Evolutionary conservation across 2,329 filamentous ascomycete genomes (phyloP).

Genomic region (Ophiostoma ips): DNA sequence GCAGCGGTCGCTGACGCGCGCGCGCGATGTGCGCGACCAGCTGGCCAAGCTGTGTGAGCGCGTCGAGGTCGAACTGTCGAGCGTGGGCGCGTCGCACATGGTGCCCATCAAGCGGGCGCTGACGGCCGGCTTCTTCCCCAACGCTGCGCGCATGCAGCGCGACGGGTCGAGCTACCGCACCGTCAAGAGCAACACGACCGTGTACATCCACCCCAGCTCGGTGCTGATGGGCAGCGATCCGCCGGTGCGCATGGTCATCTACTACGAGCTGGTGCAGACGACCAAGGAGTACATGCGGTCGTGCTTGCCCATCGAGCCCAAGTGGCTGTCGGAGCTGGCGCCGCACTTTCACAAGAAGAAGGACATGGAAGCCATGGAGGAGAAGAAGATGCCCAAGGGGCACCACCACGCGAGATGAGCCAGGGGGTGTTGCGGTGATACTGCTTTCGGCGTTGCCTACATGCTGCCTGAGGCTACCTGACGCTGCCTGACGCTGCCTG

Average conservation of each 20-base stretch:
- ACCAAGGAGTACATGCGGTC: constrained; percentile 88
- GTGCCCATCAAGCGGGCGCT: constrained; percentile 75
- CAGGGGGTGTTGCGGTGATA: too few species aligned
- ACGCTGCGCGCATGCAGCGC: constrained; percentile 70
- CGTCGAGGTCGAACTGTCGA: constrained; percentile 66
- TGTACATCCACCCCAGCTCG: constrained; percentile 81
- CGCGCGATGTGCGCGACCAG: constrained; percentile 84
- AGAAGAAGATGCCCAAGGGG: constrained; percentile 45
- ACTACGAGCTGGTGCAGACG: constrained; percentile 69
- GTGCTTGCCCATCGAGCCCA: constrained; percentile 69
- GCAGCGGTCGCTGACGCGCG: constrained; percentile 75
- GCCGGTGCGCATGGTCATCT: constrained; percentile 67
- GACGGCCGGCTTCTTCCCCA: constrained; percentile 86
- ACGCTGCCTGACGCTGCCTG: too few species aligned
- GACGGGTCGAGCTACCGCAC: constrained; percentile 82
- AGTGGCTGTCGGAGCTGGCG: constrained; percentile 79
- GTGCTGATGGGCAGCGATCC: constrained; percentile 69
- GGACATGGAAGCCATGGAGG: constrained; percentile 71
- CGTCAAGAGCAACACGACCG: constrained; percentile 76
- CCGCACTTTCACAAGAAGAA: constrained; percentile 92
- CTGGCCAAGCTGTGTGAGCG: constrained; percentile 84
- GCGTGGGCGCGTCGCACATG: constrained; percentile 56
- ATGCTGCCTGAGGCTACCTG: too few species aligned
- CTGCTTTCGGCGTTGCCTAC: too few species aligned
- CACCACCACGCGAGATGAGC: constrained; percentile 2